A percentile compares a stretch with the other conserved stretches of the same genome.
Evolutionary conservation across 208 protist genomes (phyloP).

Genomic region (Porcisia hertigi): DNA sequence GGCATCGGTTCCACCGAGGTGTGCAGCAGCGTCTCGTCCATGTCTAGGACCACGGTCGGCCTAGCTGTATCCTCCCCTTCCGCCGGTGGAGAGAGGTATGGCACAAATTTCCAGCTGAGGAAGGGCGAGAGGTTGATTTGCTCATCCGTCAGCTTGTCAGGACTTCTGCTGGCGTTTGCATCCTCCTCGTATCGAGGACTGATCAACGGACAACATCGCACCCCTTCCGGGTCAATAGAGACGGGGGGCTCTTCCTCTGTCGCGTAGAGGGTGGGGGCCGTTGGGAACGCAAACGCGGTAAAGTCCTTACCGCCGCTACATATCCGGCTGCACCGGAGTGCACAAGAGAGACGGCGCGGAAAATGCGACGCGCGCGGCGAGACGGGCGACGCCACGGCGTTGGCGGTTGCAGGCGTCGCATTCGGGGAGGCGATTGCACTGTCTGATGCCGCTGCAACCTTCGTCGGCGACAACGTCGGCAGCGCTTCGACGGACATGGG

Average conservation of each 20-base stretch:
- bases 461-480: background rate
- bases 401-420: background rate
- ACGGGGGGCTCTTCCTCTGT: slow-evolving; percentile 16
- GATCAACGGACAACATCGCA: slow-evolving; percentile 9
- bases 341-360: slow-evolving; percentile 2
- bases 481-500: background rate
- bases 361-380: background rate
- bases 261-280: slow-evolving; percentile 1
- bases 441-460: background rate
- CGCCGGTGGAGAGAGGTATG: slow-evolving; percentile 21
- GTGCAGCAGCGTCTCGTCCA: slow-evolving; percentile 62
- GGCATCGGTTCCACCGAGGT: slow-evolving; percentile 39
- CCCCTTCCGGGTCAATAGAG: slow-evolving; percentile 9
- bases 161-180: background rate
- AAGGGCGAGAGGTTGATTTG: slow-evolving; percentile 48
- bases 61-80: background rate
- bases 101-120: slow-evolving; percentile 37
- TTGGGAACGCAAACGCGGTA: too few species aligned
- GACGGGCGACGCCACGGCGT: background rate
- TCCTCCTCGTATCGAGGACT: background rate
- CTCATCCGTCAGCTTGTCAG: background rate
- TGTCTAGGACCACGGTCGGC: slow-evolving; percentile 49
- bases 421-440: background rate
- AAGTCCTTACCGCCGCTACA: background rate
- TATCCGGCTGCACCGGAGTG: background rate